Base-by-base conservation (phyloP, 768 basidiomycete species). In the Collybia sordida region DNA sequence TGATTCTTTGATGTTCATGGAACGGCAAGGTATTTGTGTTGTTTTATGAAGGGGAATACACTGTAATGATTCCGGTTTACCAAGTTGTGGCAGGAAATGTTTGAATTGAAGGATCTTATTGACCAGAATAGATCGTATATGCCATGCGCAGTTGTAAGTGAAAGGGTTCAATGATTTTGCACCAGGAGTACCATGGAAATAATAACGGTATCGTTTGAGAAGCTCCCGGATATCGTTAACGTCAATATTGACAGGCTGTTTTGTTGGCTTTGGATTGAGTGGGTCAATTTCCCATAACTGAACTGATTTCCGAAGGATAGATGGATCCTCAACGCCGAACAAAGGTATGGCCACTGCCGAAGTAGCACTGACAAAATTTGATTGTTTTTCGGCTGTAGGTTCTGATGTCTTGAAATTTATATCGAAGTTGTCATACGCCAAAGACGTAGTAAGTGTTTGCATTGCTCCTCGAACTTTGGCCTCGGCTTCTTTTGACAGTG, bases 351-450 rank as follows among this genome's bases (percentile, higher is more conserved):
- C 18, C 0, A 51, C 53, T 1, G 55, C 66, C 0, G 71, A 67
- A 2, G 70, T 71, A 11, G 64, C 45, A 54, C 66, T 64, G 2
- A 55, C 42, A 8, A 70, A 51, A 2, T 45, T 53, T 21, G 53
- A 11, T 28, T 41, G 15, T 3, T 57, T 56, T 34, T 75, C 67
- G 0, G 64, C 51, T 0, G 65, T 68, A 0, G 64, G 65, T 17
- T 58, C 48, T 0, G 45, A n/a, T 0, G 40, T 24, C 37, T 65
- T 59, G 24, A 72, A 56, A 27, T 66, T 53, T 3, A 72, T 55
- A 47, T 75, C 69, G 28, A 73, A 67, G 52, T 74, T 74, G 45
- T 75, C 68, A 22, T 69, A 73, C 5, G 65, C 65, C 40, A 54
- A 65, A 9, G 59, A 35, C 1, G 58, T 51, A 0, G 56, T 45